Conservation (phyloP, 345 rosid genomes). For the Luvunga scandens region DNA sequence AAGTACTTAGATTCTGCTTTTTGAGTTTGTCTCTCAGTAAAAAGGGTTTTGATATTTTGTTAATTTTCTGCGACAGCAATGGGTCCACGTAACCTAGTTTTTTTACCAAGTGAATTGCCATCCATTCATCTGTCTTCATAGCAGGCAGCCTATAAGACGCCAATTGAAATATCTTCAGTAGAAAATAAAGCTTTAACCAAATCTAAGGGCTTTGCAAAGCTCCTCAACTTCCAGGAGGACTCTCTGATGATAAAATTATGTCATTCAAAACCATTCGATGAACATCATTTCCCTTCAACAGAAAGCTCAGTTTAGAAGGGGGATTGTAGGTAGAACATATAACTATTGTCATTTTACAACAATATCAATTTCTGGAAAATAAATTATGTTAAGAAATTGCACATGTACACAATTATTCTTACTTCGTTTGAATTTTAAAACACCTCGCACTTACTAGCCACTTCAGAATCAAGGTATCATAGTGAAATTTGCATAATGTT, state of each 20-base stretch:
- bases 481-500: too few species aligned
- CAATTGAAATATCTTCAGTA: not conserved
- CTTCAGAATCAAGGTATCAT: not conserved
- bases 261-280: too few species aligned
- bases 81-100: slow-evolving; percentile 16
- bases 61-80: not conserved
- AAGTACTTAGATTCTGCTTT: slow-evolving; percentile 2
- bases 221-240: too few species aligned
- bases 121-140: not conserved
- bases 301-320: too few species aligned
- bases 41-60: slow-evolving; percentile 23
- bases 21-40: slow-evolving; percentile 3
- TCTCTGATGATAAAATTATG: too few species aligned
- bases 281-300: too few species aligned
- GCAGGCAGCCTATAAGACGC: not conserved
- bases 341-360: not conserved
- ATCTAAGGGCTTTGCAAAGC: not conserved
- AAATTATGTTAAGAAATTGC: not conserved
- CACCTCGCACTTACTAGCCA: not conserved
- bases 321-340: not conserved
- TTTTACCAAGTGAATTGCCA: not conserved
- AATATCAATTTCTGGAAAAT: not conserved
- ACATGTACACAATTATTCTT: not conserved
- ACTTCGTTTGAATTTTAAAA: not conserved
- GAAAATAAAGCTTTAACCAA: not conserved